Evolutionary conservation across 352 stramenopile genomes (phyloP).

Genomic region (Phytophthora pistaciae): DNA sequence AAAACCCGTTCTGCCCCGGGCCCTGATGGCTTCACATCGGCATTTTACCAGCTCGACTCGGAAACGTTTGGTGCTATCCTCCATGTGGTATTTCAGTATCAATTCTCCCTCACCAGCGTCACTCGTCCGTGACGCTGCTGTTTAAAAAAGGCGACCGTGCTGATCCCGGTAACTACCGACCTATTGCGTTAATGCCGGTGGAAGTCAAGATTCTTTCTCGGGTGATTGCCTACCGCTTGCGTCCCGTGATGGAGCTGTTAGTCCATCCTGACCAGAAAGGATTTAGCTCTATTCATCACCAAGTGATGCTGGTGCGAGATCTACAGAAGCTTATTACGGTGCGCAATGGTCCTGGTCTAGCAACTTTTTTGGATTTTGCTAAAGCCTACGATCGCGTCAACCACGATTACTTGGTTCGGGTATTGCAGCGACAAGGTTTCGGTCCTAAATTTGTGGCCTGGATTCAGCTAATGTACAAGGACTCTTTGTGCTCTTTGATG

Average conservation of each 20-base stretch:
- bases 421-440: too few species aligned
- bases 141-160: slow-evolving; percentile 13
- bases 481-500: too few species aligned
- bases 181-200: slow-evolving; percentile 16
- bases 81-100: background rate
- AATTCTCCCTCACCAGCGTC: slow-evolving; percentile 9
- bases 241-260: background rate
- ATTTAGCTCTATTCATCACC: slow-evolving; percentile 5
- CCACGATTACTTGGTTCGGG: too few species aligned
- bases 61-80: slow-evolving; percentile 5
- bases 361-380: too few species aligned
- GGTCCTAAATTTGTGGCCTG: too few species aligned
- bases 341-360: too few species aligned
- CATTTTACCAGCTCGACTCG: slow-evolving; percentile 2
- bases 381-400: too few species aligned
- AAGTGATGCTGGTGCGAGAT: background rate
- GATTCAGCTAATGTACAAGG: too few species aligned
- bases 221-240: background rate
- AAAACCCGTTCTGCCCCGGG: slow-evolving; percentile 4
- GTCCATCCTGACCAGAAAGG: slow-evolving; percentile 12
- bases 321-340: background rate
- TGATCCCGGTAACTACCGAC: slow-evolving; percentile 4
- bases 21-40: background rate
- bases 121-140: slow-evolving; percentile 9
- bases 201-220: slow-evolving; percentile 14